Percentiles rank a stretch among this genome's conserved stretches.
phyloP scores from a whole-genome alignment of 352 stramenopile genomes.

The Pythium insidiosum region DNA sequence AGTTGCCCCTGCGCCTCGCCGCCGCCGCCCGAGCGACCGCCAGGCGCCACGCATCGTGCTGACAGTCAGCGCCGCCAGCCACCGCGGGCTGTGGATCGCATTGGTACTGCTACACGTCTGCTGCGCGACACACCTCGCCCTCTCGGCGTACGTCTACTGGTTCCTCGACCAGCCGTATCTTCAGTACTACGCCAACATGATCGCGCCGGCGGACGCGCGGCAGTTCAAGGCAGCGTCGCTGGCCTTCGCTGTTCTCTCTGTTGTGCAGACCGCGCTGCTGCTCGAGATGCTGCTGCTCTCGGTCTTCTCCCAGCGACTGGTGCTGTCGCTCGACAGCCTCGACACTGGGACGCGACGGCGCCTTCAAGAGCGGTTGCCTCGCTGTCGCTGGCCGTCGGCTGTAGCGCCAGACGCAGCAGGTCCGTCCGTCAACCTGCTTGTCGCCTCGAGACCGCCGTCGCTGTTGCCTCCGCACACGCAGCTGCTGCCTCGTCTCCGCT shows the following conservation, averaged over 20 bases:
- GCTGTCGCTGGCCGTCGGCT: no score
- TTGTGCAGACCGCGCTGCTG: neutral
- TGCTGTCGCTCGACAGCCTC: no score
- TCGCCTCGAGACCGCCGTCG: neutral
- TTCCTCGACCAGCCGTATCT: slow-evolving; percentile 19
- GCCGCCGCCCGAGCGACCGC: no score
- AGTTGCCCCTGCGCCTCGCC: no score
- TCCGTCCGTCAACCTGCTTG: no score
- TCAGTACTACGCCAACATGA: slow-evolving; percentile 19
- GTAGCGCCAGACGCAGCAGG: neutral
- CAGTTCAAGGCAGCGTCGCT: slow-evolving; percentile 15
- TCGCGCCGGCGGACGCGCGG: slow-evolving; percentile 11
- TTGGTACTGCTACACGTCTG: slow-evolving; percentile 12
- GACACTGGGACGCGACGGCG: neutral
- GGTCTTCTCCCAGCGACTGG: no score
- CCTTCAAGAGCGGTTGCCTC: no score
- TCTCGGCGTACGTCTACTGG: slow-evolving; percentile 12
- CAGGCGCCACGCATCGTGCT: no score
- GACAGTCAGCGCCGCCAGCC: no score
- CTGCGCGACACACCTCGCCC: slow-evolving; percentile 12
- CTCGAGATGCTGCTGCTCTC: neutral
- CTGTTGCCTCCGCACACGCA: neutral
- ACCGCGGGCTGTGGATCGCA: slow-evolving; percentile 7
- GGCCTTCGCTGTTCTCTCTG: slow-evolving; percentile 5
- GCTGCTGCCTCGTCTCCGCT: neutral